Percentiles rank a stretch among this genome's conserved stretches.
Conservation (phyloP, 2,329 filamentous ascomycete species). For the Calycina marina region DNA sequence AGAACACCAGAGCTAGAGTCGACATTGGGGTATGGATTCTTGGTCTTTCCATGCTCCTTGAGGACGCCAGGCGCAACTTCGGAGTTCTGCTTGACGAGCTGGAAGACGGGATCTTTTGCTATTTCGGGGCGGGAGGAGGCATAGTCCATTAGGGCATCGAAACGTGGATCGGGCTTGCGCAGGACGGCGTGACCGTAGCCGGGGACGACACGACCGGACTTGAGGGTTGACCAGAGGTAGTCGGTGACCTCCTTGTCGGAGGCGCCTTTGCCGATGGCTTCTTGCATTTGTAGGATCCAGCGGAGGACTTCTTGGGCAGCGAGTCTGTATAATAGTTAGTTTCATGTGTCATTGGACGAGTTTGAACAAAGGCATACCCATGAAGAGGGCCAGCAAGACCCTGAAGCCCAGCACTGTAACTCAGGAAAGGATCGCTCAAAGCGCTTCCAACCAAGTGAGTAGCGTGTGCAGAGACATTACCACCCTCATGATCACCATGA, state of each 20-base stretch:
- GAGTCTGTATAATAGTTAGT: conserved; percentile 50
- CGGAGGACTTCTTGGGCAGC: conserved; percentile 94
- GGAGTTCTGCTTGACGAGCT: conserved; percentile 85
- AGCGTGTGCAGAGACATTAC: conserved; percentile 90
- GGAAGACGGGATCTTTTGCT: conserved; percentile 75
- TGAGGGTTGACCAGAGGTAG: conserved; percentile 87
- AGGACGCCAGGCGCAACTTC: conserved; percentile 82
- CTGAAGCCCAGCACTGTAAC: conserved; percentile 89
- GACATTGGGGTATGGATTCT: conserved; percentile 96
- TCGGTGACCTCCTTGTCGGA: conserved; percentile 68
- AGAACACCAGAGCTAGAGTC: conserved; percentile 86
- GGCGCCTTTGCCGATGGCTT: conserved; percentile 64
- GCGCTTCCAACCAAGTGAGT: conserved; percentile 93
- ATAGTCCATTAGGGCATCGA: conserved; percentile 94
- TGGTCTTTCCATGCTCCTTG: conserved; percentile 93
- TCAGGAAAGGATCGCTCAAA: conserved; percentile 86
- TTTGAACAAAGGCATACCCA: no score
- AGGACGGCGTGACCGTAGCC: conserved; percentile 94
- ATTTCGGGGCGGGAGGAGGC: conserved; percentile 76
- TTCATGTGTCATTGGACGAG: no score
- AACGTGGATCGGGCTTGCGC: conserved; percentile 91
- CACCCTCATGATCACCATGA: conserved; percentile 95
- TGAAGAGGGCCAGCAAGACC: conserved; percentile 90
- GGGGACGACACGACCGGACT: conserved; percentile 81
- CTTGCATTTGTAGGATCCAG: conserved; percentile 95